Evolutionary conservation across 192 early-diverging fungal species (phyloP), one percentile per base, ranked within the genome.

Genomic region (Coemansia sp.): DNA sequence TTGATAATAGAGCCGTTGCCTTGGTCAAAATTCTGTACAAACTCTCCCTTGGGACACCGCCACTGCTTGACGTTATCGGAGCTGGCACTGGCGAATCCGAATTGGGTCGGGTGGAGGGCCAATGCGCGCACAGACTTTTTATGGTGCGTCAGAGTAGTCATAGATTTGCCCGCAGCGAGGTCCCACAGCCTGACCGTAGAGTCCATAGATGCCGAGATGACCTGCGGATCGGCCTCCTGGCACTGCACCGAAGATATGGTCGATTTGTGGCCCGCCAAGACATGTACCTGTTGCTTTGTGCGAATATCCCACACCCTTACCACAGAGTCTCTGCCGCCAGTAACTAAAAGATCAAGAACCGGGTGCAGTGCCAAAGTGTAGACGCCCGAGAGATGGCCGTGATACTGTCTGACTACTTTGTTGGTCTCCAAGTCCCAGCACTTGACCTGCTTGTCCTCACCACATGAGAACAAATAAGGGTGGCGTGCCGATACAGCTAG

Each of bases 371-470:
- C 87, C 61, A 99, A 62, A 17, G 93, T 88, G 73, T 98, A 99
- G 16, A 99, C 91, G 37, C 96, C 98, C 43, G 90, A 92, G 38
- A 99, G 77, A 84, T 99, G 98, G 0, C 98, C 98, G 68, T 99
- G 96, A 75, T 99, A 99, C 72, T 98, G 95, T 14, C 98, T 91
- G 68, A 99, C 97, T 53, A 98, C 98, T 75, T 98, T 98, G 86
- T 99, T 99, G 68, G 91, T 91, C 82, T 99, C 98, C 47, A 99
- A 76, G 84, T 99, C 98, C 98, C 98, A 99, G 80, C 96, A 99
- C 75, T 97, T 98, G 64, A 99, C 91, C 89, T 93, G 91, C 74
- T 99, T 99, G 84, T 99, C 98, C 76, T 99, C 98, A 53, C 96
- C 98, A 66, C 88, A 89, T 2, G 96, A 98, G 69, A 99, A 99